A percentile compares a stretch with the other conserved stretches of the same genome.
These are phyloP conservation scores for Lodderomyces jiufengensis DNA, from an alignment of 1,139 yeast genomes.

Conservation along the genomic window DNA sequence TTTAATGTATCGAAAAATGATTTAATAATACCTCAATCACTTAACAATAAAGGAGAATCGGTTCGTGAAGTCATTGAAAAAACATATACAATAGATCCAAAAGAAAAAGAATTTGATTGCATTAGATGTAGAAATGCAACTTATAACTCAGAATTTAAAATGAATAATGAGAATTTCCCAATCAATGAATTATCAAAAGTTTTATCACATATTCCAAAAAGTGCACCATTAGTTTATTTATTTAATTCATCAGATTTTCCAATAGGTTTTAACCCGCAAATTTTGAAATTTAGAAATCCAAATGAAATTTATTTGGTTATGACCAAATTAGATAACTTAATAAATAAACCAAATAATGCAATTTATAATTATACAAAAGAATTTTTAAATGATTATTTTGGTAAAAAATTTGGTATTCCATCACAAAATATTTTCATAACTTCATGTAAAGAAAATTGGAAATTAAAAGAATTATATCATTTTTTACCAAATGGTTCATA, in stretches of 20 bases:
- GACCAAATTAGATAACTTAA: constrained; percentile 57
- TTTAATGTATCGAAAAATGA: constrained; percentile 6
- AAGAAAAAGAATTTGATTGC: constrained; percentile 31
- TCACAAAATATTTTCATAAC: constrained; percentile 45
- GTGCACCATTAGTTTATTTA: constrained; percentile 55
- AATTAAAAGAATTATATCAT: constrained; percentile 30
- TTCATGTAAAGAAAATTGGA: constrained; percentile 55
- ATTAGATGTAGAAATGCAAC: constrained; percentile 54
- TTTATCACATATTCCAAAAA: constrained; percentile 41
- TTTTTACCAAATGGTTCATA: constrained; percentile 43
- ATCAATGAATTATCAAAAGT: constrained; percentile 33
- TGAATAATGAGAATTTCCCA: constrained; percentile 30
- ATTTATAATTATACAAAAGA: constrained; percentile 36
- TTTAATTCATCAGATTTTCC: constrained; percentile 73
- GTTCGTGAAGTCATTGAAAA: constrained; percentile 2
- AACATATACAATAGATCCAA: constrained; percentile 7
- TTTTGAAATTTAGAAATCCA: constrained; percentile 34
- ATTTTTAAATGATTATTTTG: constrained; percentile 45
- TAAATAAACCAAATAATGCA: constrained; percentile 25
- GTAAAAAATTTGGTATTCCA: constrained; percentile 36
- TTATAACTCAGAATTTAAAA: constrained; percentile 33
- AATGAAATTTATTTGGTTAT: constrained; percentile 47
- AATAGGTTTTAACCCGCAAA: constrained; percentile 42
- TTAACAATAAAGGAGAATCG: constrained; percentile 1
- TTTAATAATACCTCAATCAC: neutral